A percentile compares a stretch with the other conserved stretches of the same genome.
Conservation (phyloP, 1,139 yeast genomes). For the Taiozyma sp. region DNA sequence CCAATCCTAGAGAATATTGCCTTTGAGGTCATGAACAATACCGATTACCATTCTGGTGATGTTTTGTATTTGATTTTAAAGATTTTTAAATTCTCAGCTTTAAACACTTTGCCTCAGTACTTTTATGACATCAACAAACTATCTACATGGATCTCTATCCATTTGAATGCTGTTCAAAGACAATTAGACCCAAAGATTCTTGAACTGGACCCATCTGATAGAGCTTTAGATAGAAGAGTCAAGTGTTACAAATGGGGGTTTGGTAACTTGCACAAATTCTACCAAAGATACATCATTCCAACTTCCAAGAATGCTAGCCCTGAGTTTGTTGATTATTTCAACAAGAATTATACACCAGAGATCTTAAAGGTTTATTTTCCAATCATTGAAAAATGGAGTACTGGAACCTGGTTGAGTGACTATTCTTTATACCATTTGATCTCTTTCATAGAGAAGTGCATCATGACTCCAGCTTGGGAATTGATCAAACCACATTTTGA, state of each 20-base stretch:
- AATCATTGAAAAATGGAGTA: constrained; percentile 57
- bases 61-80: constrained; percentile 57
- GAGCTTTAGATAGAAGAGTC: constrained; percentile 43
- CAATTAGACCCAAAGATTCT: constrained; percentile 51
- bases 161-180: constrained; percentile 51
- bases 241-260: constrained; percentile 71
- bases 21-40: constrained; percentile 33
- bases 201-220: constrained; percentile 46
- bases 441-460: constrained; percentile 56
- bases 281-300: constrained; percentile 44
- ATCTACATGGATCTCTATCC: constrained; percentile 61
- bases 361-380: constrained; percentile 55
- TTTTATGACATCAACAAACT: constrained; percentile 43
- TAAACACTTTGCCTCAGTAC: constrained; percentile 51
- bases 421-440: constrained; percentile 56
- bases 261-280: constrained; percentile 58
- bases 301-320: constrained; percentile 35
- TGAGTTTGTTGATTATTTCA: constrained; percentile 43
- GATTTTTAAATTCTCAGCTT: constrained; percentile 58
- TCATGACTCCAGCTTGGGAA: constrained; percentile 49
- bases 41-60: constrained; percentile 42
- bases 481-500: constrained; percentile 51
- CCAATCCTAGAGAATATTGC: constrained; percentile 51
- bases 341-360: constrained; percentile 52
- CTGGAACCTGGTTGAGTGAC: constrained; percentile 55